A percentile compares a stretch with the other conserved stretches of the same genome.
Conservation (phyloP, 306 rosid species). For the Trifolium subterraneum region DNA sequence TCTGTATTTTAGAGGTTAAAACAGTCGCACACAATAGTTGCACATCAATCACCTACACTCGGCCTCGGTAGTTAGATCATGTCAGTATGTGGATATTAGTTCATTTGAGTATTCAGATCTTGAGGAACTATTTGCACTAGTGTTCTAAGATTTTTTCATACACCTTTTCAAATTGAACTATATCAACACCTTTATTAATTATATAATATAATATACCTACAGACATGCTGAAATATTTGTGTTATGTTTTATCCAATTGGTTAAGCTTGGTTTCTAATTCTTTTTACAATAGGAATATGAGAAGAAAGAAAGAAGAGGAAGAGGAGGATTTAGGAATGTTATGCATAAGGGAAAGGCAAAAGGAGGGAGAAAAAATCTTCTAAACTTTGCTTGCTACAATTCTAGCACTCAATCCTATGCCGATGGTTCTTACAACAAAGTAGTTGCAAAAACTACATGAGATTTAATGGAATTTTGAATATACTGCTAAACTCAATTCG, state of each 20-base stretch:
- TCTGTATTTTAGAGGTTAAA: no score
- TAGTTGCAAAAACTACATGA: slow-evolving; percentile 26
- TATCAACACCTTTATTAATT: no score
- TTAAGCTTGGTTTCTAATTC: neutral
- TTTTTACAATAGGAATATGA: slow-evolving; percentile 34
- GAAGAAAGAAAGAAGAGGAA: slow-evolving; percentile 47
- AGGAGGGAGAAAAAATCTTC: slow-evolving; percentile 41
- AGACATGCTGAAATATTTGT: neutral
- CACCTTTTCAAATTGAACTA: no score
- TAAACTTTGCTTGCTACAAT: slow-evolving; percentile 31
- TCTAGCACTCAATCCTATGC: neutral
- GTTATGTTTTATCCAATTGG: neutral
- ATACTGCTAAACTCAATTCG: neutral
- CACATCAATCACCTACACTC: no score
- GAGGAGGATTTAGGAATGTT: slow-evolving; percentile 38
- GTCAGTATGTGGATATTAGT: no score
- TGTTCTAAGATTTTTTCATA: no score
- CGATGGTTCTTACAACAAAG: slow-evolving; percentile 17
- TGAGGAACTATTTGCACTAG: no score
- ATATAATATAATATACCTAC: no score
- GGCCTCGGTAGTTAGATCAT: no score
- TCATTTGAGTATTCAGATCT: no score
- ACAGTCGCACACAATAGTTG: no score
- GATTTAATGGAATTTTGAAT: slow-evolving; percentile 16
- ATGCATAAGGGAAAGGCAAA: slow-evolving; percentile 21